Percentiles rank a stretch among this genome's conserved stretches.
Evolutionary conservation across 495 filamentous ascomycete species (phyloP).

Genomic region (Daldinia loculata): DNA sequence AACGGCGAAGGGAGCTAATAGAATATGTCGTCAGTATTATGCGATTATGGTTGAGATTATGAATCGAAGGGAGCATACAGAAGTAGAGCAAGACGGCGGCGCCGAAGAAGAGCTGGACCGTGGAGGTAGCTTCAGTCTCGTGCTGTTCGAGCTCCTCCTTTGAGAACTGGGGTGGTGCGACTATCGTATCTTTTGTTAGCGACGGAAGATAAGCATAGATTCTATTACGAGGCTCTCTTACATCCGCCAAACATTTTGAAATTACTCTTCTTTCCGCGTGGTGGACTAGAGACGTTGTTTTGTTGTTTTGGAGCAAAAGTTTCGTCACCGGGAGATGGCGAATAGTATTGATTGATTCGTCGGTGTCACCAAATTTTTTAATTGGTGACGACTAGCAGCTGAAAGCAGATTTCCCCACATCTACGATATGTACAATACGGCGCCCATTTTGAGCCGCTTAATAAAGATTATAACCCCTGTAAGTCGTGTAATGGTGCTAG

Average conservation of each 20-base stretch:
- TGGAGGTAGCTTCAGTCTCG: conserved; percentile 75
- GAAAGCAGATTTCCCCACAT: conserved; percentile 23
- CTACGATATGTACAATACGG: neutral
- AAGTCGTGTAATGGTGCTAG: conserved; percentile 7
- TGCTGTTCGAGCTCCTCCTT: conserved; percentile 66
- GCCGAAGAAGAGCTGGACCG: conserved; percentile 68
- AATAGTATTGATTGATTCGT: conserved; percentile 4
- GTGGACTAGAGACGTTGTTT: neutral
- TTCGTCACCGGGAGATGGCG: neutral
- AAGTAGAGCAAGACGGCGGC: conserved; percentile 78
- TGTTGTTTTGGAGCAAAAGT: conserved; percentile 12
- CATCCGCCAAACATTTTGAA: conserved; percentile 59
- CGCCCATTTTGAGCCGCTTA: conserved; percentile 37
- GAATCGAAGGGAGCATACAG: conserved; percentile 64
- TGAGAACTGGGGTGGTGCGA: conserved; percentile 60
- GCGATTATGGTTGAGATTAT: neutral
- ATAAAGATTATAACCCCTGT: conserved; percentile 21
- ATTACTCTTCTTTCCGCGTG: neutral
- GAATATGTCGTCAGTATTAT: conserved; percentile 8
- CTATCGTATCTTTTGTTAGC: conserved; percentile 37
- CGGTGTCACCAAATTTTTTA: conserved; percentile 15
- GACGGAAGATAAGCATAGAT: neutral
- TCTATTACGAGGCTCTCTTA: conserved; percentile 33
- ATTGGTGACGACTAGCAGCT: conserved; percentile 32
- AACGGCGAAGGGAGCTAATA: conserved; percentile 80